Evolutionary conservation across 371 early-diverging fungal species (phyloP), one percentile per base, ranked within the genome.

Genomic region (Capillidium rhysosporum): DNA sequence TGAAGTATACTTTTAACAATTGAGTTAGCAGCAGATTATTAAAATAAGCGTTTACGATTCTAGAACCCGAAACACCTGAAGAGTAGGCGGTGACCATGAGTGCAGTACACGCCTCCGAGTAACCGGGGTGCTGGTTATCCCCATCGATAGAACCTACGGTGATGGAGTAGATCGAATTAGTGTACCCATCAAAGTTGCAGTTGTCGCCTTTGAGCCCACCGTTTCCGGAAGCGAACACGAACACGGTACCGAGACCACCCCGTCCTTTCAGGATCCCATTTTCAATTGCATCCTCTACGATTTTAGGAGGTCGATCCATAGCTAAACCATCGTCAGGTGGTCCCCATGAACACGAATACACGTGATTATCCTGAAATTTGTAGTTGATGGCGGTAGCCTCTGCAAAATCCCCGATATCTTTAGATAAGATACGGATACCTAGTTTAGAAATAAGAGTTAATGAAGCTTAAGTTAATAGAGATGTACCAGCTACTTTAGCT

Each of bases 111-210:
- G 67, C 65, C 65, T 96, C 97, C 2, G 90, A 82, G 61, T 95
- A 96, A 45, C 64, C 65, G 3, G 97, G 93, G 60, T 87, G 87
- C 10, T 63, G 40, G 59, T 85, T 71, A 0, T 54, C 52, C 26
- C 76, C 73, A 57, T 89, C 88, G 45, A 94, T 76, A 14, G 97
- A 90, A 9, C 89, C 89, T 24, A 96, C 86, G 14, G 92, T 88
- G 40, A 96, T 80, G 0, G 94, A 89, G 62, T 89, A 96, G 26
- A 92, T 86, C 58, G 85, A 84, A 61, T 95, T 96, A 0, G 94
- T 89, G 63, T 92, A 96, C 12, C 96, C 97, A 67, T 96, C 97
- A 67, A 77, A 91, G 61, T 94, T 95, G 67, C 95, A 95, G 62
- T 94, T 89, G 60, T 95, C 96, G 30, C 69, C 75, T 18, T 60